A percentile compares a stretch with the other conserved stretches of the same genome.
These are phyloP conservation scores for Wickerhamomyces alni DNA, from an alignment of 805 yeast genomes.

Conservation along the genomic window DNA sequence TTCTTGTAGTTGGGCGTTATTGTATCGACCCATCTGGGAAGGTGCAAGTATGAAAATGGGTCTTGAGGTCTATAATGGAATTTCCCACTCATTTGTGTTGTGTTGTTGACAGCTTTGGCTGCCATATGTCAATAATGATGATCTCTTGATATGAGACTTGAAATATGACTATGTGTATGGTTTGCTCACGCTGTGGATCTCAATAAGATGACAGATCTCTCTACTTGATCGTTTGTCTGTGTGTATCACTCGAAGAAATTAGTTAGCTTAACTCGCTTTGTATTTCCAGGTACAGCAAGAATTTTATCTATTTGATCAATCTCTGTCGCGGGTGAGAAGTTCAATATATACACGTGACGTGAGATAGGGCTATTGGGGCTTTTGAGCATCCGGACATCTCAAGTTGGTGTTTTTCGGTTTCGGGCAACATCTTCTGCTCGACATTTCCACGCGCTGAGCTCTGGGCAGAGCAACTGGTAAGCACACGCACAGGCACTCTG, in stretches of 20 bases:
- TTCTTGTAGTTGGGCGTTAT: slow-evolving; percentile 23
- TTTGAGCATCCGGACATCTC: background rate
- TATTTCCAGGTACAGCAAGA: too few relatives aligned
- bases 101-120: too few relatives aligned
- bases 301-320: slow-evolving; percentile 13
- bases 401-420: background rate
- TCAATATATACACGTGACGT: background rate
- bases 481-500: background rate
- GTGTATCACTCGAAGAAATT: too few relatives aligned
- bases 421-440: background rate
- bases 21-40: slow-evolving; percentile 22
- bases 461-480: background rate
- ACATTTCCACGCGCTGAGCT: background rate
- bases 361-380: background rate
- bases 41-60: slow-evolving; percentile 8
- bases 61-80: slow-evolving; percentile 14
- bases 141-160: too few relatives aligned
- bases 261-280: too few relatives aligned
- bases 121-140: too few relatives aligned
- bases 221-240: background rate
- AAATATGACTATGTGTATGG: too few relatives aligned
- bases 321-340: slow-evolving; percentile 3
- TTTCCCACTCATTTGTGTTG: background rate
- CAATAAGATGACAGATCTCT: background rate
- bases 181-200: too few relatives aligned